Conservation (phyloP, 202 grass and related monocot genomes). For the Panicum virgatum region DNA sequence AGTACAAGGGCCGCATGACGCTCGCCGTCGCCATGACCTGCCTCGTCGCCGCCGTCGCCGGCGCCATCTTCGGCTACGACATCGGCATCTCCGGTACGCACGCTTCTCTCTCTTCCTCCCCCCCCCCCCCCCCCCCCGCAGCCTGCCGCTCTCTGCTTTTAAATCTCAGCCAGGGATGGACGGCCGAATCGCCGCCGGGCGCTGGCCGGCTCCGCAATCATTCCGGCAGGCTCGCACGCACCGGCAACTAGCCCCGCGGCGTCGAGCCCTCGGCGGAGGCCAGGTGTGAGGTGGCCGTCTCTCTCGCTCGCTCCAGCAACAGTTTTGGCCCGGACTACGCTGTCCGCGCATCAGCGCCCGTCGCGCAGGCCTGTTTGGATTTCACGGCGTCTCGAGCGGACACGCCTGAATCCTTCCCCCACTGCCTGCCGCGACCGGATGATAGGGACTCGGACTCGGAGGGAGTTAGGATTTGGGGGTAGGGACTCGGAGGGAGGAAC, state of each 20-base stretch:
- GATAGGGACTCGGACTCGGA: too few species aligned
- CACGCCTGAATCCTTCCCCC: too few species aligned
- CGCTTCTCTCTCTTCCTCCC: too few species aligned
- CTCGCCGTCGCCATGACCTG: conserved; percentile 74
- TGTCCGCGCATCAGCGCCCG: background rate
- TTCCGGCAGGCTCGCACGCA: background rate
- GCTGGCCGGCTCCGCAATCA: background rate
- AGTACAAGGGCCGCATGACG: conserved; percentile 88
- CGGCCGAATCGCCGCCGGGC: background rate
- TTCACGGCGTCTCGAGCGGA: background rate
- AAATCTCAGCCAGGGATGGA: background rate
- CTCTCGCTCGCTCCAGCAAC: background rate
- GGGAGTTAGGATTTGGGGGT: too few species aligned
- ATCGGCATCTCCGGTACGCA: conserved; percentile 88
- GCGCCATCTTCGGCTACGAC: conserved; percentile 98
- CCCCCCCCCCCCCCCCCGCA: too few species aligned
- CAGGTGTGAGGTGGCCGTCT: conserved; percentile 6
- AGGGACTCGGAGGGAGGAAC: background rate
- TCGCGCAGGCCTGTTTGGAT: background rate
- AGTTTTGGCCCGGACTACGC: background rate
- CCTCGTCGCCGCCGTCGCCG: conserved; percentile 78
- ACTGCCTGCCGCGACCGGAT: too few species aligned
- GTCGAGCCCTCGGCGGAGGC: background rate
- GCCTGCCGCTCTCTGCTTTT: too few species aligned
- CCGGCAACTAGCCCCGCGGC: background rate